A percentile compares a stretch with the other conserved stretches of the same genome.
Conservation (phyloP, 257 asterid species). For the Marsdenia floribunda region DNA sequence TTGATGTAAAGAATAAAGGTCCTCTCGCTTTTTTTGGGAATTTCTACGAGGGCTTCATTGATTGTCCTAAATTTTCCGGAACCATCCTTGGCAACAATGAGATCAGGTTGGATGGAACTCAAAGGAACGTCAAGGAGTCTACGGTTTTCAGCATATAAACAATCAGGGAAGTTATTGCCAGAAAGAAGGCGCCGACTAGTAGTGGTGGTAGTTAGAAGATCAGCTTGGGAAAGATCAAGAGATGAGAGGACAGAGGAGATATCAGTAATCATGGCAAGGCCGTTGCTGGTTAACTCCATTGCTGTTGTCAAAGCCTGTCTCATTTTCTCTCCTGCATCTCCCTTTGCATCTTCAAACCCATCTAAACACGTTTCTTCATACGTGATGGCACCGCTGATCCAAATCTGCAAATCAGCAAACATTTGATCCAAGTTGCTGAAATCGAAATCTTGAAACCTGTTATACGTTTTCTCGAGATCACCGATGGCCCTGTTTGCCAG, state of each 20-base stretch:
- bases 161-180: constrained; percentile 25
- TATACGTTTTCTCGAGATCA: constrained; percentile 48
- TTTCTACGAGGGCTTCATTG: constrained; percentile 41
- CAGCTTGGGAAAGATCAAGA: constrained; percentile 22
- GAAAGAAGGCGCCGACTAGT: constrained; percentile 48
- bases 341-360: constrained; percentile 45
- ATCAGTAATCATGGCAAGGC: constrained; percentile 80
- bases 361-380: constrained; percentile 79
- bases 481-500: constrained; percentile 41
- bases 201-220: constrained; percentile 4
- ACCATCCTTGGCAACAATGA: constrained; percentile 58
- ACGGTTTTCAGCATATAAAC: constrained; percentile 37
- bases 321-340: constrained; percentile 63
- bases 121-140: constrained; percentile 23
- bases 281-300: constrained; percentile 71
- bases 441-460: constrained; percentile 44
- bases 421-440: constrained; percentile 34
- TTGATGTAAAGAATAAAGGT: constrained; percentile 47
- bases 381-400: constrained; percentile 85
- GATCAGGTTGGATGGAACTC: constrained; percentile 23
- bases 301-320: constrained; percentile 34
- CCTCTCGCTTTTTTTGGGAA: constrained; percentile 27
- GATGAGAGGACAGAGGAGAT: constrained; percentile 41
- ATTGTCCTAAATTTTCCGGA: constrained; percentile 43
- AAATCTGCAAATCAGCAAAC: constrained; percentile 50